Base-by-base conservation (phyloP, 345 rosid species). In the Eucalyptus marginata region DNA sequence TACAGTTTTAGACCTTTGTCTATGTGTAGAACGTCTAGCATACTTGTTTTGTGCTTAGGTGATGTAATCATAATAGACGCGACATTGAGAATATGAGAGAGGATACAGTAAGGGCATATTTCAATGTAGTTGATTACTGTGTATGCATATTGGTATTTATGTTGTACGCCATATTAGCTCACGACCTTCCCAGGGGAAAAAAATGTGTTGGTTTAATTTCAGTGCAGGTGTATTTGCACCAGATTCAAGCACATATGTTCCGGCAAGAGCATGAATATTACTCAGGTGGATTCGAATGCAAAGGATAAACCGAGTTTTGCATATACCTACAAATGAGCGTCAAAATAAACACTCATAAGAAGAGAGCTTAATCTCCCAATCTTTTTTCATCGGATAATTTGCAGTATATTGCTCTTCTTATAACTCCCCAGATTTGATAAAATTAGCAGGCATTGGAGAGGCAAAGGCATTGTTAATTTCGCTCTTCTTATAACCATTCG, bases 1-100 rank as follows among this genome's bases (percentile, higher is more conserved):
- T 29, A 62, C 4, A 2, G 68, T 62, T 9, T 7, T 29, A 62
- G 5, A 29, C 29, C 3, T 13, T 29, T 62, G 15, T 62, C 58
- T 18, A 1, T 7, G 58, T 52, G 4, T 18, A 62, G 17, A 59
- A 27, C 25, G 17, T 29, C 31, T 62, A 62, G 16, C 29, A 17
- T 13, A 29, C 17, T 29, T 62, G 31, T 29, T 62, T 33, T 0
- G 1, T 62, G 17, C 17, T 62, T 1, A 54, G 25, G 58, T 20
- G 58, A 20, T 20, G 2, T 54, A 54, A 20, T 54, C 2, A 20
- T 10, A 54, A 20, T 20, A 4, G 10, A 54, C 7, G 58, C 25
- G 8, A 54, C 0, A 10, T 4, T 20, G 11, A 54, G 1, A 2
- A 4, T 54, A 18, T 0, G 2, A 54, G 25, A 54, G 58, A 54